These are phyloP conservation scores for Rhizopogon salebrosus DNA, from an alignment of 768 basidiomycete genomes.

Conservation along the genomic window DNA sequence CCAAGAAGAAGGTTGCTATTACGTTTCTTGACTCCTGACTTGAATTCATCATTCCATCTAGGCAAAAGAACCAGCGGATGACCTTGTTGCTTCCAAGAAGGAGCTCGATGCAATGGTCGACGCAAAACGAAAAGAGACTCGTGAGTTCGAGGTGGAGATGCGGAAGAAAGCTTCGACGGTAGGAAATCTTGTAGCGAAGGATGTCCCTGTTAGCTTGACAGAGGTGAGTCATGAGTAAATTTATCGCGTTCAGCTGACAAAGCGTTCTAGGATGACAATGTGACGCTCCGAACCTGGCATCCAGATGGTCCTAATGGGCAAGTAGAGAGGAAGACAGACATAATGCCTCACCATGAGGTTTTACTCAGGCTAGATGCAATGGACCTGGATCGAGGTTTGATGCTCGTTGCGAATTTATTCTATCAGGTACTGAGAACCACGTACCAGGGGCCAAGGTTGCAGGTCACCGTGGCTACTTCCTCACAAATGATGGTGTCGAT, in stretches of 20 bases:
- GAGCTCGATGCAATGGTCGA: slow-evolving; percentile 79
- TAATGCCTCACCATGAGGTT: slow-evolving; percentile 98
- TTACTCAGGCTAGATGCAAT: slow-evolving; percentile 90
- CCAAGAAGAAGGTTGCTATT: slow-evolving; percentile 81
- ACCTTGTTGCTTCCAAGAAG: slow-evolving; percentile 79
- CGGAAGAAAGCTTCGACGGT: slow-evolving; percentile 73
- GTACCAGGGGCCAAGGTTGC: slow-evolving; percentile 78
- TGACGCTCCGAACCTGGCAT: slow-evolving; percentile 76
- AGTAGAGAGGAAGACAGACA: slow-evolving; percentile 65
- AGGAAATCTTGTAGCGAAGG: slow-evolving; percentile 90
- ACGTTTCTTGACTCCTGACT: neutral
- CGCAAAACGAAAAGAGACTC: slow-evolving; percentile 68
- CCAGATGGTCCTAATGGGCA: slow-evolving; percentile 71
- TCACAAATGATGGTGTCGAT: slow-evolving; percentile 93
- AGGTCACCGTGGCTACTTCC: slow-evolving; percentile 95
- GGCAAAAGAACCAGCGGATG: slow-evolving; percentile 91
- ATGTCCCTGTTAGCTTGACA: slow-evolving; percentile 78
- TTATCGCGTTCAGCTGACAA: neutral
- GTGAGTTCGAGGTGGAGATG: slow-evolving; percentile 75
- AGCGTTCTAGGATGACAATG: slow-evolving; percentile 78
- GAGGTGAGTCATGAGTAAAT: slow-evolving; percentile 54
- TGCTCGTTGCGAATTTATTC: neutral
- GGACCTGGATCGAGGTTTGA: slow-evolving; percentile 87
- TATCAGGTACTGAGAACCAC: neutral
- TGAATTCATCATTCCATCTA: slow-evolving; percentile 23